Percentiles rank a stretch among this genome's conserved stretches.
These are phyloP conservation scores for Rosa lucieae DNA, from an alignment of 306 rosid species.

Conservation along the genomic window DNA sequence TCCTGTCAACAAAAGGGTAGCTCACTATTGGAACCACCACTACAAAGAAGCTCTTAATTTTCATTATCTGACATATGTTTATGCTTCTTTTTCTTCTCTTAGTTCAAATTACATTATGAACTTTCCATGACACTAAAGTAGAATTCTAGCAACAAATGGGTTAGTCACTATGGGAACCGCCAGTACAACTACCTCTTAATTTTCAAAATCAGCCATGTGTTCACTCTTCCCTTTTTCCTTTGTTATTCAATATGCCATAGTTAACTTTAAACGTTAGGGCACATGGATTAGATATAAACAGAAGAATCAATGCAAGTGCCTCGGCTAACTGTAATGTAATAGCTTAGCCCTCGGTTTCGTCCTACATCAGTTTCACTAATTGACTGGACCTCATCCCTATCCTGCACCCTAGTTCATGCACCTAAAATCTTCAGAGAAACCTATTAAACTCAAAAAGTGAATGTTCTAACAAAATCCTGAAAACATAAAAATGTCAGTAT, in stretches of 20 bases:
- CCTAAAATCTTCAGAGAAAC: not conserved
- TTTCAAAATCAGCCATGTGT: not conserved
- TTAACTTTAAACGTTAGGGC: not conserved
- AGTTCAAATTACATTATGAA: no score
- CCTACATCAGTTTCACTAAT: not conserved
- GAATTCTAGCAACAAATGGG: not conserved
- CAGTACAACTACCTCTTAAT: not conserved
- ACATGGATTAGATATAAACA: not conserved
- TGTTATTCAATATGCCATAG: not conserved
- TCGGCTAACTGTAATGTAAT: not conserved
- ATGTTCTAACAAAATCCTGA: not conserved
- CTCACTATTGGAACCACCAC: not conserved
- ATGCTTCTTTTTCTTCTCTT: not conserved
- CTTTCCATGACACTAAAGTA: not conserved
- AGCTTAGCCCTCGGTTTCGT: not conserved
- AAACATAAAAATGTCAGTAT: no score
- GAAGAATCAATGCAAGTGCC: not conserved
- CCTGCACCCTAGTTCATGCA: not conserved
- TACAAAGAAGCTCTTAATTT: not conserved
- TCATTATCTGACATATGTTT: not conserved
- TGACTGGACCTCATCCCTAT: not conserved
- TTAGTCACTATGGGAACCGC: not conserved
- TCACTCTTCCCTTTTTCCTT: not conserved
- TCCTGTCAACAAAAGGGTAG: not conserved
- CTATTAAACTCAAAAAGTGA: not conserved